Evolutionary conservation across 192 early-diverging fungal species (phyloP).

Genomic region (Coemansia sp.): DNA sequence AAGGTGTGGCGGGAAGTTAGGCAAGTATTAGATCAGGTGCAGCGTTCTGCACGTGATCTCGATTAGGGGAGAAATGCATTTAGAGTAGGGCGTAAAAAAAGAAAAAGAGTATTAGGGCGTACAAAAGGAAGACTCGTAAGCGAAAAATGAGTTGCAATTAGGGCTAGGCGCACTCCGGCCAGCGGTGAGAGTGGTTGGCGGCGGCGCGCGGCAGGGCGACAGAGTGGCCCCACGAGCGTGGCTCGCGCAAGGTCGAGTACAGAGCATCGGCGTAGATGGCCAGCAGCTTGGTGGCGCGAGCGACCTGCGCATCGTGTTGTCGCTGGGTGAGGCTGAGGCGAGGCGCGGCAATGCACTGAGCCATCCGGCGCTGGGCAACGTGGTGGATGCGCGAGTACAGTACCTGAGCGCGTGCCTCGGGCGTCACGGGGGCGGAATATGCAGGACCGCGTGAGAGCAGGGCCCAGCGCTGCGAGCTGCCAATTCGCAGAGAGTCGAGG

Average conservation of each 20-base stretch:
- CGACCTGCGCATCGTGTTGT: conserved; percentile 44
- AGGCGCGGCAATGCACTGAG: conserved; percentile 31
- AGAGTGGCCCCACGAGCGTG: conserved; percentile 49
- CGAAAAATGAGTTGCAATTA: neutral
- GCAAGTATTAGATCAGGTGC: conserved; percentile 39
- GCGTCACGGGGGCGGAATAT: neutral
- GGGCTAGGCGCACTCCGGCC: neutral
- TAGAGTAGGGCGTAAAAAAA: neutral
- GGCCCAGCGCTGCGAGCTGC: conserved; percentile 23
- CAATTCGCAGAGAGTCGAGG: conserved; percentile 35
- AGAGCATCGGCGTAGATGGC: conserved; percentile 31
- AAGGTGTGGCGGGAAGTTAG: conserved; percentile 11
- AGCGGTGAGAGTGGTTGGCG: neutral
- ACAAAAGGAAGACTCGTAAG: neutral
- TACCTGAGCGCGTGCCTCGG: conserved; percentile 12
- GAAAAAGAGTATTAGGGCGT: neutral
- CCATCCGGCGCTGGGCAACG: conserved; percentile 36
- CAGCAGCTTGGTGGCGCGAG: conserved; percentile 35
- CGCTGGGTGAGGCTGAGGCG: conserved; percentile 37
- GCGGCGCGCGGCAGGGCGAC: conserved; percentile 30
- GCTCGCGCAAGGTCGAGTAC: conserved; percentile 37
- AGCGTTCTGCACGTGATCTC: conserved; percentile 32
- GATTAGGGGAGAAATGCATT: conserved; percentile 4
- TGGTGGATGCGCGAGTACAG: conserved; percentile 29
- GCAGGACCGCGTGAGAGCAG: conserved; percentile 23